Base-by-base conservation (phyloP, 2,329 filamentous ascomycete genomes). In the Pseudocercospora eumusae region DNA sequence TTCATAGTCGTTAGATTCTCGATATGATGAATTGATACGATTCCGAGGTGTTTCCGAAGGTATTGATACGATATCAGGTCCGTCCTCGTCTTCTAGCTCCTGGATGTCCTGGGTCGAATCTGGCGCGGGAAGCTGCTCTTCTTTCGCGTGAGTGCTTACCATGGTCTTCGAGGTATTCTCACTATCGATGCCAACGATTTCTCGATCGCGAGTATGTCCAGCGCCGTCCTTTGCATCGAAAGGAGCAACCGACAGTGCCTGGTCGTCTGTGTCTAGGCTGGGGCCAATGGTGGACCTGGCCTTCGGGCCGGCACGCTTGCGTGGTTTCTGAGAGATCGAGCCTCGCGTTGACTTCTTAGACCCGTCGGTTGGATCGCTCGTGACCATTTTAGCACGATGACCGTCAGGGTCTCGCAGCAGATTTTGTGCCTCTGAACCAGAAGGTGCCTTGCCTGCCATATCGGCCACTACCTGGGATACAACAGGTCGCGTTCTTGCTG, bases 391-490 rank as follows among this genome's bases (percentile, higher is more conserved):
- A 2, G 52, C 25, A 7, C 52, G 52, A 18, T 36, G 28, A 20
- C 52, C 52, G 11, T 54, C 52, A 2, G 52, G 52, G 11, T 54
- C 52, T 40, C 13, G 52, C 10, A 23, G 27, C 52, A 54, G 18
- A 33, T 54, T 54, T 10, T 54, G 52, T 36, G 52, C 52, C 15
- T 11, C 52, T 4, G 21, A 7, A 20, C 52, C 52, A 1, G 27
- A 36, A 4, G 52, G 52, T 20, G 28, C n/a, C 11, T 21, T 13
- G n/a, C 52, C 52, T 18, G 52, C 21, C 52, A 54, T 54, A 3
- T 33, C 52, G 18, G n/a, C 13, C 15, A 54, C 31, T 4, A 40
- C 3, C 8, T 20, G 28, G 4, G n/a, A n/a, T 36, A 15, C 52
- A 11, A 1, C 2, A 25, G n/a, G 3, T 21, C 49, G 8, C 31